Conservation (phyloP, 2,329 filamentous ascomycete genomes). For the Cordyceps tenuipes region DNA sequence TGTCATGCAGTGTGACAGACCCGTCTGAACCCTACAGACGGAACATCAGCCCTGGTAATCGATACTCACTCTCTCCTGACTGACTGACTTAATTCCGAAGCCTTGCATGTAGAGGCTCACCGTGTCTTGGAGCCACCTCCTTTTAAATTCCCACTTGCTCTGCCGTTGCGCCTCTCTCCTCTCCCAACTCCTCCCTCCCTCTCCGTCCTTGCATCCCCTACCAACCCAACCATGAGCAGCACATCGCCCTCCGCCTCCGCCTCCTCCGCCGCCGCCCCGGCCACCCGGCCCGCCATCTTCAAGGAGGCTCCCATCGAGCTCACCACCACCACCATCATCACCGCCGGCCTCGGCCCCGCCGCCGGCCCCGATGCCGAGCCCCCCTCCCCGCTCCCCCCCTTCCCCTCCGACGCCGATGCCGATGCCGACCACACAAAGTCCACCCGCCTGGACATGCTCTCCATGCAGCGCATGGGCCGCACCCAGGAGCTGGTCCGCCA, state of each 20-base stretch:
- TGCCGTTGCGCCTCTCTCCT: too few relatives aligned
- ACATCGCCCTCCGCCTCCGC: background rate
- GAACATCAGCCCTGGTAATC: too few relatives aligned
- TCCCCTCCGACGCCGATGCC: background rate
- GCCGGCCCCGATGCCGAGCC: background rate
- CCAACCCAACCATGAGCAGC: background rate
- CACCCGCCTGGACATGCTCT: background rate
- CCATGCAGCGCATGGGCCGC: conserved; percentile 12
- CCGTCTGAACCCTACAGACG: too few relatives aligned
- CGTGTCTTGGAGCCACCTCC: too few relatives aligned
- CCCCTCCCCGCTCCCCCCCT: too few relatives aligned
- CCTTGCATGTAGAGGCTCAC: too few relatives aligned
- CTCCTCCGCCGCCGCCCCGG: background rate
- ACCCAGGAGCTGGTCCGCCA: conserved; percentile 10
- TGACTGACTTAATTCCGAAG: too few relatives aligned
- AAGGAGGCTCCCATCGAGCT: background rate
- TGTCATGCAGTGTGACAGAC: too few relatives aligned
- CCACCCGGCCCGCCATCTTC: background rate
- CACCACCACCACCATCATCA: background rate
- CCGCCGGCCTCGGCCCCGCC: background rate
- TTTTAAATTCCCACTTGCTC: too few relatives aligned
- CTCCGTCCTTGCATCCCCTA: too few relatives aligned
- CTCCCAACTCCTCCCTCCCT: too few relatives aligned
- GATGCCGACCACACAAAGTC: background rate
- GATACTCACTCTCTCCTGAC: too few relatives aligned